Evolutionary conservation across 116 monocot species (phyloP).

Genomic region (Zostera marina): DNA sequence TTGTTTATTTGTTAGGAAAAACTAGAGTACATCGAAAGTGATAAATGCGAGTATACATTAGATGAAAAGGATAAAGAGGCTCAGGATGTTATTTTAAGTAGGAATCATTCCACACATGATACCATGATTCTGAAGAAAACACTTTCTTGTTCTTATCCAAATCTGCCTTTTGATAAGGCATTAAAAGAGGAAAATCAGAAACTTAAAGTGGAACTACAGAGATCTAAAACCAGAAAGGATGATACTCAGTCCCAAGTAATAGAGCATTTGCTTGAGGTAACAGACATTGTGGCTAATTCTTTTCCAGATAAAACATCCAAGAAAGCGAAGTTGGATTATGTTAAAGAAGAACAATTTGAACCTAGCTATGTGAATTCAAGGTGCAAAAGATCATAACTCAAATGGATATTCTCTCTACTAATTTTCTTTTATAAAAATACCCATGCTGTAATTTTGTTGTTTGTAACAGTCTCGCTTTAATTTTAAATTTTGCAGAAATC

Average conservation of each 20-base stretch:
- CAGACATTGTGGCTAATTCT: conserved; percentile 40
- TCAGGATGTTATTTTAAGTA: conserved; percentile 57
- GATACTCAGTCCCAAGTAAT: conserved; percentile 62
- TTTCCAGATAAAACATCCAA: conserved; percentile 18
- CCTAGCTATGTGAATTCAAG: neutral
- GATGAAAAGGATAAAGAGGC: conserved; percentile 77
- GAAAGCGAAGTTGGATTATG: neutral
- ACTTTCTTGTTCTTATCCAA: conserved; percentile 81
- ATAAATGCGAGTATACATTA: conserved; percentile 74
- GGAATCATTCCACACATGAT: conserved; percentile 38
- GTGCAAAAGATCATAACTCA: neutral
- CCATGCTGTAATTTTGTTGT: too few species aligned
- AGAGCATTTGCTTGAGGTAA: conserved; percentile 63
- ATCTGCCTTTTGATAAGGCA: conserved; percentile 61
- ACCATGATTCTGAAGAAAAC: conserved; percentile 49
- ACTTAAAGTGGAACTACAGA: conserved; percentile 66
- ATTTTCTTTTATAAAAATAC: too few species aligned
- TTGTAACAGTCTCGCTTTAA: too few species aligned
- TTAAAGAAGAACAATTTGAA: neutral
- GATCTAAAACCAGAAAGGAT: conserved; percentile 46
- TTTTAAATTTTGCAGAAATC: conserved; percentile 22
- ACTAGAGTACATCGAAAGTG: conserved; percentile 67
- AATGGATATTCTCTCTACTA: too few species aligned
- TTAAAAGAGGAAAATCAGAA: conserved; percentile 82
- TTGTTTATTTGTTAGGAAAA: conserved; percentile 29